Evolutionary conservation across 768 basidiomycete genomes (phyloP).

Genomic region (Coprinopsis sp.): DNA sequence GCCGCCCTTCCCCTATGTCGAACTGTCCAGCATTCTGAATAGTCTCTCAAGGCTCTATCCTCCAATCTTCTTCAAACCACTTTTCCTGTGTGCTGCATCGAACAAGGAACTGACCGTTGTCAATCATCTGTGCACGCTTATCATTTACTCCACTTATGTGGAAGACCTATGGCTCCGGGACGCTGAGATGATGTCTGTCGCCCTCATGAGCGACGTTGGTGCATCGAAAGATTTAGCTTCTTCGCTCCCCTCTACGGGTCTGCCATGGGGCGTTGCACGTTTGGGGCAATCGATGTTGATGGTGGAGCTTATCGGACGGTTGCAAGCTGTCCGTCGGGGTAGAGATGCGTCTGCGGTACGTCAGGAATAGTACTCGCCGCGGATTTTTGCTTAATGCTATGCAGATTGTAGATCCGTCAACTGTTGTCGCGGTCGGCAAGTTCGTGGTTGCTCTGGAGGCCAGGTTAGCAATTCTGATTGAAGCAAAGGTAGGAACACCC

Average conservation of each 20-base stretch:
- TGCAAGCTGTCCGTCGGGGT: slow-evolving; percentile 40
- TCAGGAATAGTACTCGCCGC: background rate
- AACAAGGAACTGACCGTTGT: slow-evolving; percentile 55
- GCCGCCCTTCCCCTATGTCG: slow-evolving; percentile 41
- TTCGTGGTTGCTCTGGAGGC: slow-evolving; percentile 57
- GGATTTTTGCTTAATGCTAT: background rate
- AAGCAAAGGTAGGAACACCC: slow-evolving; percentile 56
- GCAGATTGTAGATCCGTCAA: slow-evolving; percentile 28
- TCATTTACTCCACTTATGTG: slow-evolving; percentile 47
- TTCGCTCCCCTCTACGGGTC: background rate
- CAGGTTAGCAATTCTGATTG: slow-evolving; percentile 50
- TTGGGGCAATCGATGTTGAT: slow-evolving; percentile 61
- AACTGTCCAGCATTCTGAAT: slow-evolving; percentile 48
- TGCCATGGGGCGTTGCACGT: slow-evolving; percentile 45
- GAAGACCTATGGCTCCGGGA: slow-evolving; percentile 65
- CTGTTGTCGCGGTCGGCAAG: slow-evolving; percentile 29
- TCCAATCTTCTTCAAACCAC: slow-evolving; percentile 64
- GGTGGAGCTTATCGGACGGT: slow-evolving; percentile 52
- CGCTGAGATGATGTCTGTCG: slow-evolving; percentile 71
- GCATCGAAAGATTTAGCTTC: slow-evolving; percentile 7
- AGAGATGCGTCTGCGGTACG: slow-evolving; percentile 31
- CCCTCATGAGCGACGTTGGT: slow-evolving; percentile 51
- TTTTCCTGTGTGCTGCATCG: slow-evolving; percentile 66
- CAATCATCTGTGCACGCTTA: slow-evolving; percentile 53
- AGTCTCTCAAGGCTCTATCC: slow-evolving; percentile 49